A percentile compares a stretch with the other conserved stretches of the same genome.
Conservation (phyloP, 345 rosid species). For the Camelina sativa region DNA sequence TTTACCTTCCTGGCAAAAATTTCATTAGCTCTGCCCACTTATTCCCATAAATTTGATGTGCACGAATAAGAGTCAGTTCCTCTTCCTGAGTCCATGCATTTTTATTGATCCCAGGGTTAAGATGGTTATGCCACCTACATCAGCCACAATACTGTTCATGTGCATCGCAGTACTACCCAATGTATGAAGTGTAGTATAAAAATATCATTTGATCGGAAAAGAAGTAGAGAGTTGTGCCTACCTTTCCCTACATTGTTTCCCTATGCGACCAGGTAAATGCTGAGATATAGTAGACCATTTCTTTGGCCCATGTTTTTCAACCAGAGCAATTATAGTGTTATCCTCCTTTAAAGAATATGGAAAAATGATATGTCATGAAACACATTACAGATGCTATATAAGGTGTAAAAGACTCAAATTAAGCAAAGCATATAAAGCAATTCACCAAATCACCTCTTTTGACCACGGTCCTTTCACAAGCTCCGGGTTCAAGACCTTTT, state of each 20-base stretch:
- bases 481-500: slow-evolving; percentile 98
- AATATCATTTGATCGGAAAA: background rate
- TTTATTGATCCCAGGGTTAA: slow-evolving; percentile 93
- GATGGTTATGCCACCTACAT: slow-evolving; percentile 99
- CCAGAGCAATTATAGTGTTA: slow-evolving; percentile 75
- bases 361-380: slow-evolving; percentile 22
- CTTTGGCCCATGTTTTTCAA: slow-evolving; percentile 84
- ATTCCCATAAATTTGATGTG: slow-evolving; percentile 96
- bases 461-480: slow-evolving; percentile 99
- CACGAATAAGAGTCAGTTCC: slow-evolving; percentile 93
- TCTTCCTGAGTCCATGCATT: slow-evolving; percentile 99
- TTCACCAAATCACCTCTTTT: slow-evolving; percentile 75
- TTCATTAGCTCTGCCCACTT: slow-evolving; percentile 98
- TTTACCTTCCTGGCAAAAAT: slow-evolving; percentile 96
- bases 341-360: slow-evolving; percentile 65
- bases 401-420: background rate
- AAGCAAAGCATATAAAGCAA: slow-evolving; percentile 23
- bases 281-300: slow-evolving; percentile 99
- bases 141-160: slow-evolving; percentile 37
- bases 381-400: slow-evolving; percentile 9
- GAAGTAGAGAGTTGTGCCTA: slow-evolving; percentile 38
- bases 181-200: background rate
- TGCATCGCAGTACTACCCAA: slow-evolving; percentile 7
- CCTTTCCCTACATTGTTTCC: slow-evolving; percentile 99
- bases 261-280: slow-evolving; percentile 97